Conservation (phyloP, 805 yeast genomes). For the Debaryomyces tyrocola region DNA sequence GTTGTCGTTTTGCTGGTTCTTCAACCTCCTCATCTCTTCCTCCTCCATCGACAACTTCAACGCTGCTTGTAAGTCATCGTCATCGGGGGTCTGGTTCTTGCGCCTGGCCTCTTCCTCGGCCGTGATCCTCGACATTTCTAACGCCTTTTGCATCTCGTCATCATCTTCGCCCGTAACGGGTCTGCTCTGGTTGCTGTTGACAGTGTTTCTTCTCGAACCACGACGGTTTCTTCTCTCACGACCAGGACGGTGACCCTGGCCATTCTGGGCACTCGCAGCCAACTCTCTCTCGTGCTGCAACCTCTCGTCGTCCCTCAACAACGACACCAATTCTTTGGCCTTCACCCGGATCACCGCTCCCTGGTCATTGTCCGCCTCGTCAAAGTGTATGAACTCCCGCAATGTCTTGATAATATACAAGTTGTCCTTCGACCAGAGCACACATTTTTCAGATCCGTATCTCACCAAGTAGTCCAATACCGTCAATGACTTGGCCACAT, state of each 20-base stretch:
- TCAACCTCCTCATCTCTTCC: conserved; percentile 61
- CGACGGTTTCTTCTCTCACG: conserved; percentile 21
- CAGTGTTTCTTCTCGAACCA: conserved; percentile 10
- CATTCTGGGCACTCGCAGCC: conserved; percentile 24
- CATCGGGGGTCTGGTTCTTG: conserved; percentile 45
- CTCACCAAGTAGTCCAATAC: conserved; percentile 86
- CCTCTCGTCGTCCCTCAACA: conserved; percentile 80
- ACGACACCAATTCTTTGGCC: conserved; percentile 83
- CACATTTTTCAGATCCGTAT: conserved; percentile 84
- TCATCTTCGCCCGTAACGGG: conserved; percentile 50
- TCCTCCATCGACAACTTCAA: conserved; percentile 73
- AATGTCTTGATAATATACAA: conserved; percentile 84
- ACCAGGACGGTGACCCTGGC: conserved; percentile 29
- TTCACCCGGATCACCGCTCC: conserved; percentile 85
- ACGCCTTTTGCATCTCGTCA: conserved; percentile 74
- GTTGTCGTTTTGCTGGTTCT: conserved; percentile 43
- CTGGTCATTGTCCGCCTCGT: conserved; percentile 77
- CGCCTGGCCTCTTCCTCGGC: conserved; percentile 81
- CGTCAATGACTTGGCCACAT: conserved; percentile 86
- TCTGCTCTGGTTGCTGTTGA: conserved; percentile 9
- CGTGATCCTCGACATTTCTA: conserved; percentile 75
- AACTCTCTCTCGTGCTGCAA: conserved; percentile 65
- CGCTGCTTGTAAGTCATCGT: conserved; percentile 68
- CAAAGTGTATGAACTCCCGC: conserved; percentile 82
- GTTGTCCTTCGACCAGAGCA: conserved; percentile 88